Base-by-base conservation (phyloP, 148 eudicot genomes). In the Pharnaceum exiguum region DNA sequence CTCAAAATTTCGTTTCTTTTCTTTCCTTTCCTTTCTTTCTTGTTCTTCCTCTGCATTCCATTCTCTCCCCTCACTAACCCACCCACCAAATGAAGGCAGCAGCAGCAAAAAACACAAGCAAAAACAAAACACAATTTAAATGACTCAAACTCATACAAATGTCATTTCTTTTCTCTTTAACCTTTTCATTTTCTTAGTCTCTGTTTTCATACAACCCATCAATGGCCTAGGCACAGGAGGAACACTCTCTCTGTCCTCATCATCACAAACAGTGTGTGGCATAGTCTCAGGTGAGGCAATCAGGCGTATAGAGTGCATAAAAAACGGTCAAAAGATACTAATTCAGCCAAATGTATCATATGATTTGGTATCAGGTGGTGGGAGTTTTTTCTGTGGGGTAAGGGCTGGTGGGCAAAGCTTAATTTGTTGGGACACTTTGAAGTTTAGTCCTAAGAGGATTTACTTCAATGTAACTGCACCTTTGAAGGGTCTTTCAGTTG, bases 361-460 rank as follows among this genome's bases (percentile, higher is more conserved):
- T 65, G 78, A 79, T 52, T 68, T 69, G 48, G 67, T 91, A 62
- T 58, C 89, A 53, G 98, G 90, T 37, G 96, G 96, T 33, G 68
- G 51, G 38, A 71, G 60, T 61, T 66, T 78, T 51, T 73, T 91
- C 71, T 87, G 96, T 75, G 98, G 77, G 4, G 51, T 85, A 2
- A 63, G 83, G 10, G 77, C 86, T 46, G 96, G 95, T 47, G 96
- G 95, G 10, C 28, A 28, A 42, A 70, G 55, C 23, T 71, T 91
- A 19, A 36, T 88, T 31, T 91, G 96, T 66, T 91, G 96, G 96
- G 72, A 88, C 64, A 56, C 75, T 9, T 25, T 12, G 1, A 57
- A 45, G 23, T 81, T 83, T 53, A 3, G 7, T n/a, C 81, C 90
- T 0, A 88, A 83, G 57, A 66, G 98, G 25, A 50, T 88, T 6